These are phyloP conservation scores for Pinus tabuliformis DNA, from an alignment of 75 land plant species.

Conservation along the genomic window DNA sequence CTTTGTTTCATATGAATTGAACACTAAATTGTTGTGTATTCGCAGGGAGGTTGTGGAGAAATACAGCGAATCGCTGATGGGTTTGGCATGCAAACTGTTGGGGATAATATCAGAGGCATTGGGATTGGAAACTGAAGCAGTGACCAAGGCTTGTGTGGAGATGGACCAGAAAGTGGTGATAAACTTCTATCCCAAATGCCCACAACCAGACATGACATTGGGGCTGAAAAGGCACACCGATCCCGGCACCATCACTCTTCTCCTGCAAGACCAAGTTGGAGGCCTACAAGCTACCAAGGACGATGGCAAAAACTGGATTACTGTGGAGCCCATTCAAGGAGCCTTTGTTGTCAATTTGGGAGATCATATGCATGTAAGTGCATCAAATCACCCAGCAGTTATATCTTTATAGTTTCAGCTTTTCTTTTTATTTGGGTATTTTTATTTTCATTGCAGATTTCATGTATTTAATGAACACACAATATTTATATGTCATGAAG, in stretches of 20 bases:
- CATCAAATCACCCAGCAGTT: background rate
- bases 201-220: conserved; percentile 63
- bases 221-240: conserved; percentile 74
- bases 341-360: conserved; percentile 78
- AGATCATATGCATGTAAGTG: conserved; percentile 66
- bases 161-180: conserved; percentile 69
- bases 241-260: conserved; percentile 59
- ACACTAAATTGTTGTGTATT: background rate
- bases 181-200: conserved; percentile 66
- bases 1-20: background rate
- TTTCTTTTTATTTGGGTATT: background rate
- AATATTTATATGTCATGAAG: too few species aligned
- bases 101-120: conserved; percentile 17
- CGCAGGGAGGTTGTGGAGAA: conserved; percentile 3
- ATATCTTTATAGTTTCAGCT: background rate
- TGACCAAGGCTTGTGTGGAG: conserved; percentile 18
- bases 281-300: conserved; percentile 79
- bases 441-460: too few species aligned
- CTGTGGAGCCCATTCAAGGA: conserved; percentile 61
- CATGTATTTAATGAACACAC: too few species aligned
- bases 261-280: conserved; percentile 65
- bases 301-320: conserved; percentile 63
- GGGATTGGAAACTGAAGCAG: conserved; percentile 2
- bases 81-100: conserved; percentile 9
- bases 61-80: conserved; percentile 9